Conservation (phyloP, 495 filamentous ascomycete species). For the Penicillium pancosmium region DNA sequence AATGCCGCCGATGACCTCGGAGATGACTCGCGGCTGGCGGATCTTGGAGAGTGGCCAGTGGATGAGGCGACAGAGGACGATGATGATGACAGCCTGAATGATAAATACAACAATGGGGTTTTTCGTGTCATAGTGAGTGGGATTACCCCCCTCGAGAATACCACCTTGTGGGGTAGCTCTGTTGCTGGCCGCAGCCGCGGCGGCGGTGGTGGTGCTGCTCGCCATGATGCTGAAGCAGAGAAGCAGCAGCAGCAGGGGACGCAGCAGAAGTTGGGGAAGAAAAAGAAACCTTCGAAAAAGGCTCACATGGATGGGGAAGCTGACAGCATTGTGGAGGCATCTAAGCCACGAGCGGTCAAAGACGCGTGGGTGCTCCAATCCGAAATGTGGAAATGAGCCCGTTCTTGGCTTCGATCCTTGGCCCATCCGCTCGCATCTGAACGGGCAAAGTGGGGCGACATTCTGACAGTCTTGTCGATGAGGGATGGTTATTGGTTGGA, state of each 20-base stretch:
- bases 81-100: conserved; percentile 91
- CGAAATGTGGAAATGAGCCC: not conserved
- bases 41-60: conserved; percentile 84
- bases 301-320: not conserved
- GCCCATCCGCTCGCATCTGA: not conserved
- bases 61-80: conserved; percentile 83
- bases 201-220: conserved; percentile 11
- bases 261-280: not conserved
- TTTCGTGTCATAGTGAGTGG: conserved; percentile 66
- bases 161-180: conserved; percentile 45
- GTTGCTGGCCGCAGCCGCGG: conserved; percentile 15
- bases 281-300: not conserved
- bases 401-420: not conserved
- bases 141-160: conserved; percentile 78
- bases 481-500: not conserved
- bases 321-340: not conserved
- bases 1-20: conserved; percentile 93
- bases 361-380: not conserved
- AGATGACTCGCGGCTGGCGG: conserved; percentile 90
- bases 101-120: conserved; percentile 95
- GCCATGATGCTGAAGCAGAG: conserved; percentile 14
- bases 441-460: not conserved
- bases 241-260: not conserved
- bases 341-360: conserved; percentile 4
- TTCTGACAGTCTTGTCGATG: not conserved